phyloP scores from a whole-genome alignment of 176 grass and related monocot species.

The Coix lacrymajobi region DNA sequence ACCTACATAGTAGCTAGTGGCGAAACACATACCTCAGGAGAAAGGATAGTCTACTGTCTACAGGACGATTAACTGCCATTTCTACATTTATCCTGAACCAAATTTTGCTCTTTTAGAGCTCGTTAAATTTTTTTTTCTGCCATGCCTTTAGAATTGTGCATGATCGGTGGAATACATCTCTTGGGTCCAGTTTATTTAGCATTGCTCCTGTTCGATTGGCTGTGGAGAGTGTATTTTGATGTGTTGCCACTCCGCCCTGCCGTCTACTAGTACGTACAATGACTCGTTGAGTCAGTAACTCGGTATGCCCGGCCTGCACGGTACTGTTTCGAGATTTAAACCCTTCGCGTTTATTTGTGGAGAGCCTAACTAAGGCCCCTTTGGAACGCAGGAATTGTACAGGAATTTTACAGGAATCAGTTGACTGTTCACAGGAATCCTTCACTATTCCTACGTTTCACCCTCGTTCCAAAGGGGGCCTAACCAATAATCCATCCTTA shows the following conservation, averaged over 20 bases:
- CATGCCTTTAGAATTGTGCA: background rate
- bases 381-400: too few relatives aligned
- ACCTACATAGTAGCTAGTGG: background rate
- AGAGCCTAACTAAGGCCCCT: too few relatives aligned
- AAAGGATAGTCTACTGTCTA: background rate
- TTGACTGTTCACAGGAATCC: too few relatives aligned
- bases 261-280: too few relatives aligned
- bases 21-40: background rate
- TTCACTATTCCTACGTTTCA: too few relatives aligned
- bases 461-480: too few relatives aligned
- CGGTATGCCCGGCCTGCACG: too few relatives aligned
- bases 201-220: background rate
- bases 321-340: too few relatives aligned
- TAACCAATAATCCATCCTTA: too few relatives aligned
- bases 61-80: background rate
- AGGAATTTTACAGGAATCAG: too few relatives aligned
- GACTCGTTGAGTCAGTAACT: too few relatives aligned
- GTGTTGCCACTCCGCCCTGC: background rate
- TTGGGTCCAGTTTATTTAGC: background rate
- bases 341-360: too few relatives aligned
- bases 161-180: background rate
- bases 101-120: background rate
- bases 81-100: background rate
- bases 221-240: background rate
- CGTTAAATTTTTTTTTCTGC: background rate